These are phyloP conservation scores for Plenodomus tracheiphilus DNA, from an alignment of 2,329 filamentous ascomycete genomes.

Conservation along the genomic window DNA sequence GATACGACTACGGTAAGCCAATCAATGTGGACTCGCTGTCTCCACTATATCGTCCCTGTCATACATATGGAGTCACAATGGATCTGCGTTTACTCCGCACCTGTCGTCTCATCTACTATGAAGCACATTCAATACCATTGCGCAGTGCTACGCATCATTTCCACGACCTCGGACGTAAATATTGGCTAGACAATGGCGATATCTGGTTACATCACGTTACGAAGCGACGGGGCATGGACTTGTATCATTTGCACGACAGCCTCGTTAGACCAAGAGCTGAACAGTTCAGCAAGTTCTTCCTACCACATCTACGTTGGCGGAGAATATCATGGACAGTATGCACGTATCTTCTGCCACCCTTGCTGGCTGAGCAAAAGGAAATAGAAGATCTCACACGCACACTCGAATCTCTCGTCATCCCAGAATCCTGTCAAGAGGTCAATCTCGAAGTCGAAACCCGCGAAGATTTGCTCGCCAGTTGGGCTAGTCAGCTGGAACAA, in stretches of 20 bases:
- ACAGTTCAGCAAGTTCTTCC: constrained; percentile 14
- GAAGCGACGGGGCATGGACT: constrained; percentile 19
- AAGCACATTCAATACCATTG: constrained; percentile 43
- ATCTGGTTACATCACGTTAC: constrained; percentile 24
- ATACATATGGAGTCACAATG: constrained; percentile 32
- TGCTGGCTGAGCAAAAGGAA: constrained; percentile 7
- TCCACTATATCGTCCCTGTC: constrained; percentile 23
- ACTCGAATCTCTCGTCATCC: constrained; percentile 11
- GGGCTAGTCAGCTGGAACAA: constrained; percentile 6
- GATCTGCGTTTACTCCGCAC: constrained; percentile 42
- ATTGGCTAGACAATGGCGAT: constrained; percentile 11
- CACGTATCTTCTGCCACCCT: constrained; percentile 10
- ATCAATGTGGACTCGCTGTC: constrained; percentile 11
- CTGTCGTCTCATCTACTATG: constrained; percentile 45
- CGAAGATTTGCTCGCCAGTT: constrained; percentile 10
- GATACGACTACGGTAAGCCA: constrained; percentile 5
- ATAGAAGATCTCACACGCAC: constrained; percentile 5
- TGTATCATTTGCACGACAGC: constrained; percentile 29
- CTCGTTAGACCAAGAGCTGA: constrained; percentile 1
- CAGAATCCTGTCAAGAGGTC: constrained; percentile 26
- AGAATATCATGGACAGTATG: constrained; percentile 29
- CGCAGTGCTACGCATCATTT: constrained; percentile 32
- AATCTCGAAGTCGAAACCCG: constrained; percentile 26
- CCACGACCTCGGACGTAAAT: constrained; percentile 6
- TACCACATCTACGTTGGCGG: constrained; percentile 24